Percentiles rank a stretch among this genome's conserved stretches.
Conservation (phyloP, 192 early-diverging fungal genomes). For the Allomyces macrogynus region DNA sequence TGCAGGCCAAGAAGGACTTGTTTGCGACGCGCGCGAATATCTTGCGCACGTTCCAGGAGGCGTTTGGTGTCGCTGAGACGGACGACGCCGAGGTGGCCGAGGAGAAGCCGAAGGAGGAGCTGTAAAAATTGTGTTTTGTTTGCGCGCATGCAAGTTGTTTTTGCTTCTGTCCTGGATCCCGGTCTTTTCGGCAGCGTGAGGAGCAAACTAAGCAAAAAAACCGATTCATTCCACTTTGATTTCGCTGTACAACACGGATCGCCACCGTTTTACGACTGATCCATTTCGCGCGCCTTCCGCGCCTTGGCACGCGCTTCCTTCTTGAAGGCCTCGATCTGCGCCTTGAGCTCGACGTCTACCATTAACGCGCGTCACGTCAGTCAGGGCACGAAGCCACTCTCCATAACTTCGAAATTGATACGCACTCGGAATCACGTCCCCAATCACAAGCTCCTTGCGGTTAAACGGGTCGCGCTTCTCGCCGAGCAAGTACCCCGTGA, state of each 20-base stretch:
- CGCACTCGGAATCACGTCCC: constrained; percentile 66
- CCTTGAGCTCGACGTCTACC: constrained; percentile 13
- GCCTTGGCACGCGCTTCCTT: neutral
- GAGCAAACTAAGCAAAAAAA: no score
- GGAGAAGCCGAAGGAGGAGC: neutral
- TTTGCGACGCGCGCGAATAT: constrained; percentile 79
- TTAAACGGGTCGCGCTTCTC: constrained; percentile 87
- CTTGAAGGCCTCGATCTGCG: constrained; percentile 11
- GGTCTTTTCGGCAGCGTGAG: no score
- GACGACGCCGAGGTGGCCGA: neutral
- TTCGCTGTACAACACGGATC: neutral
- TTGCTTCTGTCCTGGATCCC: no score
- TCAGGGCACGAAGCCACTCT: neutral
- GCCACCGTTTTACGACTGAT: no score
- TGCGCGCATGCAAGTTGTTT: neutral
- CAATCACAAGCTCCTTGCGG: constrained; percentile 62
- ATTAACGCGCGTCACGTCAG: neutral
- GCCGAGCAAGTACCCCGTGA: constrained; percentile 69
- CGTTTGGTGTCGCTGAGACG: neutral
- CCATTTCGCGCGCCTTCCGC: neutral
- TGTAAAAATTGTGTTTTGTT: neutral
- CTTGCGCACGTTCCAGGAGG: constrained; percentile 21
- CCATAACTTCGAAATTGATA: neutral
- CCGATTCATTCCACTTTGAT: neutral
- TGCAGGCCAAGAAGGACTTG: constrained; percentile 52